Evolutionary conservation across 257 asterid species (phyloP), one percentile per base, ranked within the genome.

Genomic region (Nicotiana paniculata): DNA sequence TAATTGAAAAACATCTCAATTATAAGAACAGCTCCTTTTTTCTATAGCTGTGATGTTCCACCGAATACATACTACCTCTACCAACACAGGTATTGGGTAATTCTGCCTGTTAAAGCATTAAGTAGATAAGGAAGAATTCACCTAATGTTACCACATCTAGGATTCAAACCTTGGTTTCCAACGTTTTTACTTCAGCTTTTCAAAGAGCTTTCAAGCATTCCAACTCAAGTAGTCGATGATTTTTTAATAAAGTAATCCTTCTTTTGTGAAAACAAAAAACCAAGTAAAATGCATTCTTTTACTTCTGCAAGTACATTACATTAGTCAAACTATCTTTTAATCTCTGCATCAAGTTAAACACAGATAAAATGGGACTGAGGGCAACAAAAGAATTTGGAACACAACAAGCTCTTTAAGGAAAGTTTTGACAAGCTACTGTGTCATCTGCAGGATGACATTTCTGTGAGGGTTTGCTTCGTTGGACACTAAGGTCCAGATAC

Each of bases 111-210:
- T 28, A 51, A 13, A 48, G 63, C 58, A 24, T 75, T 37, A 28
- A 75, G 64, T 53, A 26, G 46, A 51, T 8, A 75, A 46, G 9
- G 28, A 75, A 53, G 63, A 75, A 75, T 51, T 53, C 46, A 75
- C 54, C 64, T 17, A 57, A 17, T 57, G 62, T 26, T 13, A 15
- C 26, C 61, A 46, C 43, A 74, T 24, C 59, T 28, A 74, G 43
- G 26, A 13, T 51, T 74, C 6, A 6, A 53, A 53, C 63, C 43
- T 26, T 48, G 62, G 79, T 74, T 74, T 30, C 67, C 28, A 51
- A 75, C 3, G 80, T 28, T 26, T 16, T 75, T 51, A 75, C 80
- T 75, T 72, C 80, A 75, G 46, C 64, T 59, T 28, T 75, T 75
- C 21, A 13, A 51, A 75, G 63, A 75, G 46, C 46, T 75, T 35